Evolutionary conservation across 2,329 filamentous ascomycete genomes (phyloP).

Genomic region (Claviceps sp.): DNA sequence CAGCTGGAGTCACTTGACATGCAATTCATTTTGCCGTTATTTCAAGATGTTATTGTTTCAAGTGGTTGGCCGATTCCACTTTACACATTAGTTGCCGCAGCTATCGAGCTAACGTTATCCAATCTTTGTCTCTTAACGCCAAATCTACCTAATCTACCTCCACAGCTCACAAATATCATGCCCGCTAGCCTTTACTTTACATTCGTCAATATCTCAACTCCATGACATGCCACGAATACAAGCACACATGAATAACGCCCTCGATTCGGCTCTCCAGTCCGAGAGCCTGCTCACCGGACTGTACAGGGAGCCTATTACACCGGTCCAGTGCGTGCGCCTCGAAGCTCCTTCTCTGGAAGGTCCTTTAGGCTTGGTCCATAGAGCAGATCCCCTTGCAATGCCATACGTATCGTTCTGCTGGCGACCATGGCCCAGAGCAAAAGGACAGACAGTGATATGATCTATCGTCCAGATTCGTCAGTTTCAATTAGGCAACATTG

Average conservation of each 20-base stretch:
- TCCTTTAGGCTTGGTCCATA: conserved; percentile 30
- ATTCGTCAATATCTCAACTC: background rate
- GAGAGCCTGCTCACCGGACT: background rate
- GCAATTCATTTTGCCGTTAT: background rate
- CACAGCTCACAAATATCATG: background rate
- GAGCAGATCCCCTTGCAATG: conserved; percentile 28
- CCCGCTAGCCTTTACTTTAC: background rate
- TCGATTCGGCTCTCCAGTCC: background rate
- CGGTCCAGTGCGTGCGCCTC: conserved; percentile 13
- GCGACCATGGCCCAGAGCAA: conserved; percentile 30
- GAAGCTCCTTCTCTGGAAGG: conserved; percentile 19
- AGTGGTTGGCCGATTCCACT: too few relatives aligned
- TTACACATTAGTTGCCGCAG: background rate
- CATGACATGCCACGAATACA: background rate
- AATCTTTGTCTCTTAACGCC: background rate
- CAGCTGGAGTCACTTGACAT: background rate
- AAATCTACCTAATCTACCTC: background rate
- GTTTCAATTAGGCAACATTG: background rate
- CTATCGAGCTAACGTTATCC: background rate
- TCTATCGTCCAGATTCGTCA: conserved; percentile 12
- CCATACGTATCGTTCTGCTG: conserved; percentile 23
- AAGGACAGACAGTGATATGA: conserved; percentile 27
- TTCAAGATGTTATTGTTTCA: background rate
- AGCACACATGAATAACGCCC: background rate
- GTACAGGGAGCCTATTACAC: conserved; percentile 9